Conservation (phyloP, 371 early-diverging fungal genomes). For the Mucor plumbeus region DNA sequence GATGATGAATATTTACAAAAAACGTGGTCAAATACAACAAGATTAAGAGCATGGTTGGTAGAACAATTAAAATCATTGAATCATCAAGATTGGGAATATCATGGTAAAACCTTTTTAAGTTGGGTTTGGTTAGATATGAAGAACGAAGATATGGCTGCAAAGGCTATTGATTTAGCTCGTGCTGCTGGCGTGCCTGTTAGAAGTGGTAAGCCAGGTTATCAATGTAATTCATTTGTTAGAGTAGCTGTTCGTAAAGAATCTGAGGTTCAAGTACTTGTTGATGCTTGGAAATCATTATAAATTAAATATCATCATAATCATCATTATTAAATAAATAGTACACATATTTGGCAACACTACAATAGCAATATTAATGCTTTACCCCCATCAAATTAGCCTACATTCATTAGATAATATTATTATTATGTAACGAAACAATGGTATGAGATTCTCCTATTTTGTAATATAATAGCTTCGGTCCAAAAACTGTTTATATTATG, state of each 20-base stretch:
- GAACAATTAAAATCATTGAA: slow-evolving; percentile 50
- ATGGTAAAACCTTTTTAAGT: slow-evolving; percentile 78
- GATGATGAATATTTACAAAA: slow-evolving; percentile 70
- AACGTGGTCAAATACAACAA: slow-evolving; percentile 77
- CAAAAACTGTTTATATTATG: neutral
- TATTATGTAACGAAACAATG: neutral
- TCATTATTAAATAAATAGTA: neutral
- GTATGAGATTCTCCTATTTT: neutral
- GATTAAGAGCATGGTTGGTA: slow-evolving; percentile 68
- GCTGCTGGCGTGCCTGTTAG: slow-evolving; percentile 84
- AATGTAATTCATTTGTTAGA: slow-evolving; percentile 75
- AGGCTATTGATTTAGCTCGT: slow-evolving; percentile 68
- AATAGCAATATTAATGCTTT: neutral
- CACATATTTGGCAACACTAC: slow-evolving; percentile 8
- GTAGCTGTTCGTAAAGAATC: slow-evolving; percentile 79
- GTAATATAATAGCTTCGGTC: neutral
- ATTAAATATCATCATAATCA: slow-evolving; percentile 2
- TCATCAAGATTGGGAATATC: slow-evolving; percentile 63
- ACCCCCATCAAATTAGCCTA: neutral
- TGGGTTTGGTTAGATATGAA: slow-evolving; percentile 87
- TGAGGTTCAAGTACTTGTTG: slow-evolving; percentile 63
- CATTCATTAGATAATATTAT: neutral
- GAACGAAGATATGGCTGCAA: slow-evolving; percentile 54
- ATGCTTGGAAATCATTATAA: slow-evolving; percentile 69
- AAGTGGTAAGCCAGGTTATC: slow-evolving; percentile 80